phyloP scores from a whole-genome alignment of 192 early-diverging fungal species.

The Coemansia aciculifera region DNA sequence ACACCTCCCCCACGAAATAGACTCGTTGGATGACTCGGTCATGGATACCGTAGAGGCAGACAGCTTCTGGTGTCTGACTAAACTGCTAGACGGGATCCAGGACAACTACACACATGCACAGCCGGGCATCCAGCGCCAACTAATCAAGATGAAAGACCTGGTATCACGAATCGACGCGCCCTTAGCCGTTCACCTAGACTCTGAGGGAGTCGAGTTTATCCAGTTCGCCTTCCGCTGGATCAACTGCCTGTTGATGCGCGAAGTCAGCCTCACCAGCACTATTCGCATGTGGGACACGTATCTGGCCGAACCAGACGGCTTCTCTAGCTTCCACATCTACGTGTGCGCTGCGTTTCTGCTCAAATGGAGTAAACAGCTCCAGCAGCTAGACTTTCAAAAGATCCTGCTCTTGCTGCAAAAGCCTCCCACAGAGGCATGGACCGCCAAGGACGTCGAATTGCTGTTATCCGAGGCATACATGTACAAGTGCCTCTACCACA shows the following conservation, averaged over 20 bases:
- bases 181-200: conserved; percentile 78
- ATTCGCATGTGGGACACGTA: conserved; percentile 99
- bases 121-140: conserved; percentile 93
- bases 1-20: conserved; percentile 10
- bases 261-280: conserved; percentile 80
- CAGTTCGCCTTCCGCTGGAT: conserved; percentile 99
- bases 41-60: conserved; percentile 88
- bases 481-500: conserved; percentile 94
- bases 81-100: conserved; percentile 96
- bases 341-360: conserved; percentile 98
- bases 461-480: conserved; percentile 95
- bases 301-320: conserved; percentile 63
- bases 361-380: conserved; percentile 87
- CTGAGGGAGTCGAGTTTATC: conserved; percentile 93
- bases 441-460: conserved; percentile 88
- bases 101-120: conserved; percentile 99
- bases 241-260: conserved; percentile 98
- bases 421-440: conserved; percentile 84
- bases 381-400: conserved; percentile 88
- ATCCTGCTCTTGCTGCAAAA: conserved; percentile 93
- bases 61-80: conserved; percentile 95
- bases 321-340: conserved; percentile 97
- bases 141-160: conserved; percentile 84
- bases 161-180: conserved; percentile 82
- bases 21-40: conserved; percentile 49